Evolutionary conservation across 495 filamentous ascomycete species (phyloP), one percentile per base, ranked within the genome.

Genomic region (Neurospora intermedia): DNA sequence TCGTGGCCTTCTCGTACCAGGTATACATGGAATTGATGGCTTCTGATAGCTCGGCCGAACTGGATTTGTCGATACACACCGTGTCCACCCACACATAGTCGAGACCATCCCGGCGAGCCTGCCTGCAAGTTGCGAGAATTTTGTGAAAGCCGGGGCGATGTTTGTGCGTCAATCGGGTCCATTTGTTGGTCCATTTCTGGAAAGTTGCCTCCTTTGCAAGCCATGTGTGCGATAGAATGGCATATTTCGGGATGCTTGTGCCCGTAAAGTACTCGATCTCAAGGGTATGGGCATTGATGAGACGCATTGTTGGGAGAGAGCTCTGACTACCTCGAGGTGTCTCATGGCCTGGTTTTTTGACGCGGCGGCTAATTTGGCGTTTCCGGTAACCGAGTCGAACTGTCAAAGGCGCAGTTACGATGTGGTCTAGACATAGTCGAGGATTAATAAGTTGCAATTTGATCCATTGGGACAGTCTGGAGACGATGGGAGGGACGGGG

Each of bases 1-100:
- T 70, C 2, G 16, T 73, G 40, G 83, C 76, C 3, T 76, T 70
- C 35, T 75, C 69, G 73, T 85, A 85, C 83, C 81, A 85, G 3
- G 69, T 70, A 42, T 76, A 84, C 83, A 85, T 85, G 31, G 80
- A 83, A 72, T 83, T 84, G 23, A 82, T 82, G 43, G 84, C 81
- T 73, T 85, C 84, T 5, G 79, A 78, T 6, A 86, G 76, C 74
- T 86, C 84, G 10, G 82, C 82, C 31, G 77, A 81, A 71, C 81
- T 83, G 4, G 77, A 77, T 76, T 85, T 86, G 76, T 86, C 78
- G 70, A 84, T 84, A 73, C 82, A 85, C 71, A 79, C 81, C 9
- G 81, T 84, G 69, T 84, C 82, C 62, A 81, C 74, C 83, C 83
- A 84, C 18, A 75, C 35, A 70, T 79, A 82, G 2, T 59, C n/a